Percentiles rank a stretch among this genome's conserved stretches.
These are phyloP conservation scores for Populus deltoides DNA, from an alignment of 345 rosid species.

Conservation along the genomic window DNA sequence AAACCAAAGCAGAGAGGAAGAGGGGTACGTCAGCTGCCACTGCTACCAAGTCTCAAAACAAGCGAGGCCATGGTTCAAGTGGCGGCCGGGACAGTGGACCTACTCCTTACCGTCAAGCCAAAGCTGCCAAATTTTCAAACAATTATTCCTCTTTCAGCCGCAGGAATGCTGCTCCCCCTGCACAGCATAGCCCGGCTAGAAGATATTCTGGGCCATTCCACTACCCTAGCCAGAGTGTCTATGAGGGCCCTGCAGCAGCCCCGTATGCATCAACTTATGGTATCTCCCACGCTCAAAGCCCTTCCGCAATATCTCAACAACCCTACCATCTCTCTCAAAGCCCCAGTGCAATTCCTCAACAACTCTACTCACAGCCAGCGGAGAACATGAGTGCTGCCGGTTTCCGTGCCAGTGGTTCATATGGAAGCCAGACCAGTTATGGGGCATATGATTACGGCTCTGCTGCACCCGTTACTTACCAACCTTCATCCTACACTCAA, in stretches of 20 bases:
- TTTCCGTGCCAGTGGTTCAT: constrained; percentile 23
- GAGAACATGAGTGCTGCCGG: constrained; percentile 27
- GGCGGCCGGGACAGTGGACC: constrained; percentile 31
- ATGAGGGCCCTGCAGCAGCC: constrained; percentile 30
- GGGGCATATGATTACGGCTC: constrained; percentile 35
- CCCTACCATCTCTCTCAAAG: constrained; percentile 29
- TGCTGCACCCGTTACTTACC: constrained; percentile 29
- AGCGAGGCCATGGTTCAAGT: constrained; percentile 34
- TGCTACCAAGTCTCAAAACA: constrained; percentile 36
- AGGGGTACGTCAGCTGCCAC: constrained; percentile 31
- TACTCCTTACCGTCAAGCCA: constrained; percentile 41
- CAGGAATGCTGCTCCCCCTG: constrained; percentile 34
- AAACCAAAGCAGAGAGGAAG: constrained; percentile 42
- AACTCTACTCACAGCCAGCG: constrained; percentile 34
- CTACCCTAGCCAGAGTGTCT: constrained; percentile 41
- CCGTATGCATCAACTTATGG: constrained; percentile 34
- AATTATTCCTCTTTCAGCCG: constrained; percentile 31
- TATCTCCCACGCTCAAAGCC: constrained; percentile 33
- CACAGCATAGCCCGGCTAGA: constrained; percentile 46
- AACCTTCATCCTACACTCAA: constrained; percentile 32
- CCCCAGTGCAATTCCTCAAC: constrained; percentile 36
- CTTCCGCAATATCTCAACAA: constrained; percentile 37
- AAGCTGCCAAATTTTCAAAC: constrained; percentile 44
- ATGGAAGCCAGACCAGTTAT: constrained; percentile 37
- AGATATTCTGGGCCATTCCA: constrained; percentile 38